Percentiles rank a stretch among this genome's conserved stretches.
These are phyloP conservation scores for Epipyxis sp. DNA, from an alignment of 108 stramenopile genomes.

Conservation along the genomic window DNA sequence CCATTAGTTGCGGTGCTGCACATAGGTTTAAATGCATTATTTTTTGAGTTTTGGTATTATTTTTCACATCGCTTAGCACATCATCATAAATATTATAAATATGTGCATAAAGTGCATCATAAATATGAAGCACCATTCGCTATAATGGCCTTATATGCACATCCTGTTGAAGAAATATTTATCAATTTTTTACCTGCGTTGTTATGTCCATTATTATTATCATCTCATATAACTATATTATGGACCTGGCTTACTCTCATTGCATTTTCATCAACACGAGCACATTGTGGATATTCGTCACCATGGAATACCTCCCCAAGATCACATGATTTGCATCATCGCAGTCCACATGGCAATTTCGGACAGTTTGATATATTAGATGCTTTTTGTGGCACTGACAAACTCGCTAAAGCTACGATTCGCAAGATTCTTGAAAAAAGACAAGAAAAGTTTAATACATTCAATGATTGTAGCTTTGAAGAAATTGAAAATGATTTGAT, in stretches of 20 bases:
- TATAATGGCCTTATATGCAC: conserved; percentile 36
- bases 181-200: conserved; percentile 31
- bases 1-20: too few relatives aligned
- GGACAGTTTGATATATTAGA: neutral
- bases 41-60: conserved; percentile 36
- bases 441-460: too few relatives aligned
- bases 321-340: neutral
- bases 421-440: too few relatives aligned
- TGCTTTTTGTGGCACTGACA: neutral
- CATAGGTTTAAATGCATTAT: too few relatives aligned
- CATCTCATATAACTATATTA: neutral
- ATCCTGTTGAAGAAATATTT: conserved; percentile 37
- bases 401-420: too few relatives aligned
- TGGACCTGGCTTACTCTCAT: neutral
- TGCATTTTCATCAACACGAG: neutral
- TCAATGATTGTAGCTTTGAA: too few relatives aligned
- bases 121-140: conserved; percentile 32
- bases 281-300: neutral
- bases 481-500: too few relatives aligned
- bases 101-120: conserved; percentile 39
- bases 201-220: neutral
- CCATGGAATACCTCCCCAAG: neutral
- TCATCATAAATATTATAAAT: conserved; percentile 9
- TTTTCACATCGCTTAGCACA: conserved; percentile 33
- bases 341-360: neutral